Evolutionary conservation across 257 asterid genomes (phyloP).

Genomic region (Solanum megistacrolobum): DNA sequence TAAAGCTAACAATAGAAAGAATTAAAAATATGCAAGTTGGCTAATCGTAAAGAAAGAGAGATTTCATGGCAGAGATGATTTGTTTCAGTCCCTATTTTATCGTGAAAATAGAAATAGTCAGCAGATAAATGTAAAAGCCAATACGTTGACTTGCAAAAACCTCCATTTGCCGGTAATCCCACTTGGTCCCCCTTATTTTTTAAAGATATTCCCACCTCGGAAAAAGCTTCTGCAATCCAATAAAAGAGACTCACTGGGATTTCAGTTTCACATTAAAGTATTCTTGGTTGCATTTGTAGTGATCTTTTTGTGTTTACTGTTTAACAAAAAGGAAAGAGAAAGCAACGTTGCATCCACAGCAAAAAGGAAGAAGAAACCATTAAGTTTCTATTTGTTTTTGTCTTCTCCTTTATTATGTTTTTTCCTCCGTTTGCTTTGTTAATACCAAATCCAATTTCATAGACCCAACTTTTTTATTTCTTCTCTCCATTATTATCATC

Average conservation of each 20-base stretch:
- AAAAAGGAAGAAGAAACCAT: not conserved
- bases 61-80: not conserved
- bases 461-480: not conserved
- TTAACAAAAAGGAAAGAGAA: not conserved
- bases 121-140: slow-evolving; percentile 7
- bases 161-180: slow-evolving; percentile 38
- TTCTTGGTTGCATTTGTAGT: slow-evolving; percentile 30
- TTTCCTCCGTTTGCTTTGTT: not conserved
- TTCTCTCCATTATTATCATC: not conserved
- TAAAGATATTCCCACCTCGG: slow-evolving; percentile 1
- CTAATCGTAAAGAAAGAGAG: slow-evolving; percentile 22
- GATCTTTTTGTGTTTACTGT: slow-evolving; percentile 3
- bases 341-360: not conserved
- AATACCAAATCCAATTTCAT: not conserved
- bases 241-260: slow-evolving; percentile 23
- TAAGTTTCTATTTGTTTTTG: not conserved
- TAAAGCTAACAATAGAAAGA: not conserved
- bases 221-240: slow-evolving; percentile 1
- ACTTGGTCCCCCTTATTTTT: not conserved
- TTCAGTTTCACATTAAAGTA: slow-evolving; percentile 14
- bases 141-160: slow-evolving; percentile 46
- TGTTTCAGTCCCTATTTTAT: not conserved
- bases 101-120: slow-evolving; percentile 3
- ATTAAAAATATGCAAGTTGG: slow-evolving; percentile 11
- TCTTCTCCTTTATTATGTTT: not conserved